A percentile compares a stretch with the other conserved stretches of the same genome.
Conservation (phyloP, 2,329 filamentous ascomycete species). For the Corniculantispora saksenae region DNA sequence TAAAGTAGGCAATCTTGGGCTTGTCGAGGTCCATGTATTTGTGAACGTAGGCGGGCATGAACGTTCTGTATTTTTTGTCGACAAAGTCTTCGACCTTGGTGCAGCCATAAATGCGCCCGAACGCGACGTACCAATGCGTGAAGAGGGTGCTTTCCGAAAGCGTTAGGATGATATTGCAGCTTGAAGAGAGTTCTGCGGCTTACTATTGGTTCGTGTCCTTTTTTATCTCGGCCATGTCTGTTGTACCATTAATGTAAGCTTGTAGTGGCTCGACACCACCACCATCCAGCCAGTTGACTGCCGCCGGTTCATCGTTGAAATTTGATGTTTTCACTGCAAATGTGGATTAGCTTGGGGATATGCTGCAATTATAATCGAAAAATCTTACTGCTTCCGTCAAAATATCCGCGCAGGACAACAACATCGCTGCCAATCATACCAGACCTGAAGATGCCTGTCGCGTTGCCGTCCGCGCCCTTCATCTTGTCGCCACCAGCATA, state of each 20-base stretch:
- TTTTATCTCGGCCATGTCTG: slow-evolving; percentile 24
- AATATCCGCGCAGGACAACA: slow-evolving; percentile 32
- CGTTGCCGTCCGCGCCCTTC: slow-evolving; percentile 7
- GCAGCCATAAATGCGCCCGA: slow-evolving; percentile 31
- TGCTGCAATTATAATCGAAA: neutral
- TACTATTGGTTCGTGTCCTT: slow-evolving; percentile 33
- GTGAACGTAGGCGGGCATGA: slow-evolving; percentile 32
- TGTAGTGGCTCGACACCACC: slow-evolving; percentile 29
- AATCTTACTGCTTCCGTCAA: slow-evolving; percentile 32
- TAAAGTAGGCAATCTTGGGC: slow-evolving; percentile 33
- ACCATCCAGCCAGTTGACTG: slow-evolving; percentile 34
- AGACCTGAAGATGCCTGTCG: slow-evolving; percentile 32
- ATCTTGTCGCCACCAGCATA: slow-evolving; percentile 28
- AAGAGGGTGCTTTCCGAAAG: slow-evolving; percentile 26
- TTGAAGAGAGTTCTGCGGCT: neutral
- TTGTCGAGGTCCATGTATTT: slow-evolving; percentile 35
- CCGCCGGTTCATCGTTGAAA: slow-evolving; percentile 28
- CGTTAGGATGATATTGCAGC: neutral
- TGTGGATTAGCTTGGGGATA: neutral
- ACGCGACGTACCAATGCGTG: slow-evolving; percentile 32
- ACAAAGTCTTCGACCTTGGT: slow-evolving; percentile 23
- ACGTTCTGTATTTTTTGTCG: slow-evolving; percentile 1
- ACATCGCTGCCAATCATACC: slow-evolving; percentile 26
- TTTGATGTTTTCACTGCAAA: slow-evolving; percentile 29
- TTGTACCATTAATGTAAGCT: slow-evolving; percentile 28